Evolutionary conservation across 176 grass and related monocot species (phyloP).

Genomic region (Oryza brachyantha): DNA sequence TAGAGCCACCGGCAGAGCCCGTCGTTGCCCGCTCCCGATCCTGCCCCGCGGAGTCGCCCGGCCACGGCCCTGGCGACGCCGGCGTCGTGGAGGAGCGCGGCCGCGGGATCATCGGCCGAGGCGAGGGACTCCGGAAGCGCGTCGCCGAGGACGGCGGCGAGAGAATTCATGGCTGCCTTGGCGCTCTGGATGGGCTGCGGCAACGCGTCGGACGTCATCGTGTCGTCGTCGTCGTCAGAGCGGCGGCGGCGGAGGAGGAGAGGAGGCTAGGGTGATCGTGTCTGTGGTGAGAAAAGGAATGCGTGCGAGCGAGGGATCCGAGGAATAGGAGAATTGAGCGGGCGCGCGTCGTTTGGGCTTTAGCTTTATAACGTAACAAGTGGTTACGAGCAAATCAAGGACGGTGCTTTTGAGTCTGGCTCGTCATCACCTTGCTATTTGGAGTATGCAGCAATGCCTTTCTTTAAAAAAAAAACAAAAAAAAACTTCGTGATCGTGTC

Average conservation of each 20-base stretch:
- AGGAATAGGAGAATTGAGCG: constrained; percentile 1
- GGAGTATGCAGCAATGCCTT: background rate
- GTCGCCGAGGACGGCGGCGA: constrained; percentile 42
- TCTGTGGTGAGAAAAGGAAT: background rate
- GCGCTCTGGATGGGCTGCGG: constrained; percentile 43
- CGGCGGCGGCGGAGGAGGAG: background rate
- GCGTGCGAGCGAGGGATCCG: constrained; percentile 13
- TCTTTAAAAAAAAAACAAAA: too few species aligned
- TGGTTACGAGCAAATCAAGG: constrained; percentile 4
- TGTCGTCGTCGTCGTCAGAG: background rate
- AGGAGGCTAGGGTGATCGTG: background rate
- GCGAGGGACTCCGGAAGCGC: constrained; percentile 31
- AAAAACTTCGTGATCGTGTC: too few species aligned
- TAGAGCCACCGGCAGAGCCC: constrained; percentile 83
- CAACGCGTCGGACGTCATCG: constrained; percentile 29
- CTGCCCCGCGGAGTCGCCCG: constrained; percentile 29
- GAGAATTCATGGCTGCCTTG: constrained; percentile 45
- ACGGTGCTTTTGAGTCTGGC: background rate
- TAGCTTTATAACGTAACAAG: background rate
- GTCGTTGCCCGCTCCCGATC: constrained; percentile 56
- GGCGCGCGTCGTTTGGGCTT: background rate
- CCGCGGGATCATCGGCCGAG: constrained; percentile 40
- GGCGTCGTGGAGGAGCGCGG: constrained; percentile 56
- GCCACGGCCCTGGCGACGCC: constrained; percentile 32
- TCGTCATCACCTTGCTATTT: background rate